phyloP scores from a whole-genome alignment of 2,329 filamentous ascomycete genomes.

The Ceratocystis variospora region DNA sequence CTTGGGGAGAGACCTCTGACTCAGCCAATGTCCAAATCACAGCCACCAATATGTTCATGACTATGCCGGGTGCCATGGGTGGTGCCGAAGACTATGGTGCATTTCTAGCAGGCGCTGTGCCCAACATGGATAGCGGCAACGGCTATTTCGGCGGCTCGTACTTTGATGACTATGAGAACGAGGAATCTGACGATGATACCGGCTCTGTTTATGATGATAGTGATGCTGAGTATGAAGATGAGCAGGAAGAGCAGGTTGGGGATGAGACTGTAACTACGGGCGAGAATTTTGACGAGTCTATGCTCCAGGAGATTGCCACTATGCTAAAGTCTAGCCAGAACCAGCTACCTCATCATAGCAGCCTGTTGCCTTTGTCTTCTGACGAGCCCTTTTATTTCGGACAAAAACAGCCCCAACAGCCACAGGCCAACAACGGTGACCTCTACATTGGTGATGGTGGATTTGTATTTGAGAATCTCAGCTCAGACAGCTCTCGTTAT shows the following conservation, averaged over 20 bases:
- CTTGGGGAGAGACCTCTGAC: slow-evolving; percentile 51
- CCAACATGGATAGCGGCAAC: slow-evolving; percentile 29
- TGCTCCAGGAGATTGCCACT: slow-evolving; percentile 50
- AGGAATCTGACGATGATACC: slow-evolving; percentile 30
- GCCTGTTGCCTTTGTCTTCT: slow-evolving; percentile 30
- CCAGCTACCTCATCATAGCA: slow-evolving; percentile 34
- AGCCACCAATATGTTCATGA: slow-evolving; percentile 28
- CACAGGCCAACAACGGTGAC: neutral
- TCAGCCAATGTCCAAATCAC: slow-evolving; percentile 33
- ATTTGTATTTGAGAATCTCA: neutral
- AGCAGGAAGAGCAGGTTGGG: slow-evolving; percentile 26
- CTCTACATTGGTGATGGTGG: neutral
- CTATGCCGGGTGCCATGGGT: slow-evolving; percentile 41
- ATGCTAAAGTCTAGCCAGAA: slow-evolving; percentile 40
- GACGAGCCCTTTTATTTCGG: slow-evolving; percentile 22
- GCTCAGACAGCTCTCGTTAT: slow-evolving; percentile 23
- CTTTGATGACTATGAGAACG: slow-evolving; percentile 47
- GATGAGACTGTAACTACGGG: slow-evolving; percentile 30
- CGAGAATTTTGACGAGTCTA: slow-evolving; percentile 47
- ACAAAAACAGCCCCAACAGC: neutral
- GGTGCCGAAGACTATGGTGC: slow-evolving; percentile 25
- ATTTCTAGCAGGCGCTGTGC: slow-evolving; percentile 25
- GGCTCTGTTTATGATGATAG: slow-evolving; percentile 24
- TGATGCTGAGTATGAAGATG: slow-evolving; percentile 23
- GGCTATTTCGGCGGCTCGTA: slow-evolving; percentile 32